These are phyloP conservation scores for Klebsormidium nitens DNA, from an alignment of 139 green algal species.

Conservation along the genomic window DNA sequence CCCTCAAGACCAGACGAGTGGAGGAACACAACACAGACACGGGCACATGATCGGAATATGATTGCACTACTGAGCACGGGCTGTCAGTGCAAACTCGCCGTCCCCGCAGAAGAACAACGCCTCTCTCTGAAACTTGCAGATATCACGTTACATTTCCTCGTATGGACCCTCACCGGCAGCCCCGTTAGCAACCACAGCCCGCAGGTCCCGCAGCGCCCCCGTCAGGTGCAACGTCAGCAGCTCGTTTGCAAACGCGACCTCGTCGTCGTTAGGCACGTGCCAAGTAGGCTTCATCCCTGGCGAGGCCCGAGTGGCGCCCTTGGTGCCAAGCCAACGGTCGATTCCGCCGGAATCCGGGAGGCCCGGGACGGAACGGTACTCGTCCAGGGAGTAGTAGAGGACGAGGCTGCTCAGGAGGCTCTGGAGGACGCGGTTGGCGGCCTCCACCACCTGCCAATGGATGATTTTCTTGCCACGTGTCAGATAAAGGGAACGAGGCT, in stretches of 20 bases:
- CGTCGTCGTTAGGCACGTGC: slow-evolving; percentile 10
- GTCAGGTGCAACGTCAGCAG: slow-evolving; percentile 14
- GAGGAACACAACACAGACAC: no score
- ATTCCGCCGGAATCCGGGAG: background rate
- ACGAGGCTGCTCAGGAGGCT: slow-evolving; percentile 5
- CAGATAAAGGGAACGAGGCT: no score
- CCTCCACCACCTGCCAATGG: slow-evolving; percentile 9
- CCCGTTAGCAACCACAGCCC: no score
- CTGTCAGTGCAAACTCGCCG: no score
- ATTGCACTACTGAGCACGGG: no score
- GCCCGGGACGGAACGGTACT: slow-evolving; percentile 2
- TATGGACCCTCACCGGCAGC: no score
- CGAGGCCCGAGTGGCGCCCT: background rate
- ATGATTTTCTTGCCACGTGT: no score
- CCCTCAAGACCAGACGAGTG: no score
- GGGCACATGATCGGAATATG: no score
- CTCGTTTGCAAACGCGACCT: slow-evolving; percentile 16
- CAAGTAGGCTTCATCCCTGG: background rate
- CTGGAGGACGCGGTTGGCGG: background rate
- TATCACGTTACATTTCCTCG: no score
- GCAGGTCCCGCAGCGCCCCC: slow-evolving; percentile 1
- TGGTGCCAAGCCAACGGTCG: slow-evolving; percentile 8
- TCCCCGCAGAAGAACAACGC: no score
- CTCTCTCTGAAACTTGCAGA: no score
- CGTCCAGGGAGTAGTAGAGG: slow-evolving; percentile 11